Base-by-base conservation (phyloP, 2,329 filamentous ascomycete genomes). In the Lojkania enalia region DNA sequence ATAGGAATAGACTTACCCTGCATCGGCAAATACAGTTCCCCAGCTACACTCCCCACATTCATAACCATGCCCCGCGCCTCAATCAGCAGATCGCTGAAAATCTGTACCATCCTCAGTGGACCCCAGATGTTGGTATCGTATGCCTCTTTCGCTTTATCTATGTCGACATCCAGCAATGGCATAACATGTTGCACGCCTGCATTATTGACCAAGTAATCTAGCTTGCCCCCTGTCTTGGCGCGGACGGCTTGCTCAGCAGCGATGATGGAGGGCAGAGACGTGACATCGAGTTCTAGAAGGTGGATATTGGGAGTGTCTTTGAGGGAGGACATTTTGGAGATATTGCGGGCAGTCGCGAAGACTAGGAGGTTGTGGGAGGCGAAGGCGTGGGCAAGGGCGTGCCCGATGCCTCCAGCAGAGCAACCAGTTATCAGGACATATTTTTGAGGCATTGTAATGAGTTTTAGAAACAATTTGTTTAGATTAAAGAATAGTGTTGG, bases 181-280 rank as follows among this genome's bases (percentile, higher is more conserved):
- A 79, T 72, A 1, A 74, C 78, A 51, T 77, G 79, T 46, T 78
- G 73, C 14, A 63, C 45, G n/a, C 72, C 73, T 51, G 78, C 77
- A 66, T 81, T 80, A 54, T 80, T 80, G 45, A 80, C 71, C n/a
- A 81, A 63, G 51, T 73, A 74, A 55, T 80, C 74, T 14, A 81
- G 62, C 37, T 70, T 73, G 11, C 71, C 72, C 3, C 65, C 69
- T 1, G 77, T 71, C 15, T 66, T 60, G n/a, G 52, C 60, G 35
- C 71, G 61, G 6, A 80, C 65, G 35, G 77, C 71, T 2, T 66
- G 56, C 47, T 68, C 71, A 38, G 77, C 72, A 5, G 63, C 60
- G 21, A 63, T 58, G 49, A 81, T 71, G 51, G 71, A 77, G 13
- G 70, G 61, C 7, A 61, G 55, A 7, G 71, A 62, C 48, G 75